phyloP scores from a whole-genome alignment of 805 yeast genomes.

The Lachancea fermentati region DNA sequence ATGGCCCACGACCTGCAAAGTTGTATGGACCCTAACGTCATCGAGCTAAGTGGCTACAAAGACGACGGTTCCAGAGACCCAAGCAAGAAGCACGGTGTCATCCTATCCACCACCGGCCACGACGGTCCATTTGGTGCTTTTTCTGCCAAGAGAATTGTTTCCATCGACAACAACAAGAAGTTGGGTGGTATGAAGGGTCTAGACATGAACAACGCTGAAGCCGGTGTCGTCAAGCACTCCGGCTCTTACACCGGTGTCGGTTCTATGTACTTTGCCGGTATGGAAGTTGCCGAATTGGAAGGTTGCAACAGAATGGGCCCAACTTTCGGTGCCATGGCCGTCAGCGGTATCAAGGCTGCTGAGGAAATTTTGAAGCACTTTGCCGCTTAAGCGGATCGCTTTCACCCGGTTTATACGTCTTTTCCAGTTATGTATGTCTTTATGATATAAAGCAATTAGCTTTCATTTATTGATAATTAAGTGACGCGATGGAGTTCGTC shows the following conservation, averaged over 20 bases:
- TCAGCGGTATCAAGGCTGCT: conserved; percentile 75
- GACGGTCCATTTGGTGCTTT: conserved; percentile 84
- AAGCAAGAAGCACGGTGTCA: conserved; percentile 39
- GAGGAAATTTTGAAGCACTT: conserved; percentile 38
- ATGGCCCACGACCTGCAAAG: conserved; percentile 72
- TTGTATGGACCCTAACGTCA: conserved; percentile 80
- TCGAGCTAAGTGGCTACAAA: conserved; percentile 43
- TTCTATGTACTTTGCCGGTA: conserved; percentile 45
- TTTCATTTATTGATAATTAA: too few species aligned
- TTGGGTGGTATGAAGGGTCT: conserved; percentile 72
- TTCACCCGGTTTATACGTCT: too few species aligned
- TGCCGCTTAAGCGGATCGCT: conserved; percentile 10
- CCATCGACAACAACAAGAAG: conserved; percentile 41
- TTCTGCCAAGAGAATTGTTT: conserved; percentile 62
- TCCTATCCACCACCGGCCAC: conserved; percentile 71
- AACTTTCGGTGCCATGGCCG: conserved; percentile 76
- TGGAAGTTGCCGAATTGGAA: conserved; percentile 74
- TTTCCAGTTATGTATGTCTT: not conserved
- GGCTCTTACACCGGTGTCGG: conserved; percentile 36
- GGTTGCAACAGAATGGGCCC: conserved; percentile 84
- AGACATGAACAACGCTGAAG: conserved; percentile 76
- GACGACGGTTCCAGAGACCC: conserved; percentile 32
- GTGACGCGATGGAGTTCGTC: too few species aligned
- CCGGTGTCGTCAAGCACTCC: conserved; percentile 63
- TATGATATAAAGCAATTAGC: not conserved